Evolutionary conservation across 2,329 filamentous ascomycete species (phyloP).

Genomic region (Aspergillus calidoustus): DNA sequence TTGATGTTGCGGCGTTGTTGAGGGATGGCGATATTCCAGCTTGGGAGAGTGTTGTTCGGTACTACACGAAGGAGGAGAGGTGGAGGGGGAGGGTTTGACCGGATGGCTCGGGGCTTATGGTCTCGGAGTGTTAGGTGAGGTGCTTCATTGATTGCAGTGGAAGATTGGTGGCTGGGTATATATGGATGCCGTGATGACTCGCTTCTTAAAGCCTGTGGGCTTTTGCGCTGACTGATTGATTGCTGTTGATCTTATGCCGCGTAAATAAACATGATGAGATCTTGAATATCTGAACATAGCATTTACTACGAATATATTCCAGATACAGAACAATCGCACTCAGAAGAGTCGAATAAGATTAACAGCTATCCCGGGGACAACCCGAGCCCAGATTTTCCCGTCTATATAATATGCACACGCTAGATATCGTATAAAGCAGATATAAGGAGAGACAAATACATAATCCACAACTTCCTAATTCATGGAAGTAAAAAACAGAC

Average conservation of each 20-base stretch:
- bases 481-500: background rate
- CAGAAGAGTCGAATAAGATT: background rate
- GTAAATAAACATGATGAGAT: background rate
- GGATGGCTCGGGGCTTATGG: background rate
- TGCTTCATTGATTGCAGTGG: background rate
- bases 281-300: background rate
- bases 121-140: background rate
- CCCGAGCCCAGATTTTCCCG: background rate
- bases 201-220: background rate
- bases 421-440: slow-evolving; percentile 1
- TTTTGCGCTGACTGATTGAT: background rate
- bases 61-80: slow-evolving; percentile 52
- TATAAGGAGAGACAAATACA: slow-evolving; percentile 3
- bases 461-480: background rate
- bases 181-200: slow-evolving; percentile 4
- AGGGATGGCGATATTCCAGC: slow-evolving; percentile 50
- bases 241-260: slow-evolving; percentile 4
- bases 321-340: background rate
- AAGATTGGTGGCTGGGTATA: background rate
- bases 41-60: slow-evolving; percentile 53
- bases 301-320: background rate
- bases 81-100: slow-evolving; percentile 33
- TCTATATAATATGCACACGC: slow-evolving; percentile 14
- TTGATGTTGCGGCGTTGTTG: slow-evolving; percentile 53
- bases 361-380: background rate